Percentiles rank a stretch among this genome's conserved stretches.
These are phyloP conservation scores for Rhodotorula sp. DNA, from an alignment of 1,284 basidiomycete genomes.

Conservation along the genomic window DNA sequence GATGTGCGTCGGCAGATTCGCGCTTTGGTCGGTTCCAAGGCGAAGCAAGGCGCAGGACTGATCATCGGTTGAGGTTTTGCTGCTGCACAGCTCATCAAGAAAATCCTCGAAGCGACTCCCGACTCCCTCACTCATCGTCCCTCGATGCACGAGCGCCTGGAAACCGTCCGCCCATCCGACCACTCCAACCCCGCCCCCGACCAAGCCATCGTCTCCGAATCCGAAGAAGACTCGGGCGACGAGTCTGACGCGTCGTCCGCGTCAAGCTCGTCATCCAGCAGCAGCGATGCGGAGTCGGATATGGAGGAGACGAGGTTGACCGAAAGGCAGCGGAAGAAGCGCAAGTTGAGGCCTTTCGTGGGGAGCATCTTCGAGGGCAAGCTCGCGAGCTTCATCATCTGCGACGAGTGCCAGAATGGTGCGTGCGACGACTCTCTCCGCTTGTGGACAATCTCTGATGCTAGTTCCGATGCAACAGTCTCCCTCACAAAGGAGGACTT, in stretches of 20 bases:
- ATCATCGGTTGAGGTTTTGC: not conserved
- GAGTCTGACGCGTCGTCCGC: slow-evolving; percentile 11
- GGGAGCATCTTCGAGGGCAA: slow-evolving; percentile 87
- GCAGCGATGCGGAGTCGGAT: slow-evolving; percentile 11
- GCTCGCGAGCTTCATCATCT: slow-evolving; percentile 83
- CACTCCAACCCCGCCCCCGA: not conserved
- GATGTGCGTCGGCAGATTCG: slow-evolving; percentile 60
- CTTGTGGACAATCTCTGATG: fast-evolving
- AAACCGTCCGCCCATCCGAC: slow-evolving; percentile 11
- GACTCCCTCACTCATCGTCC: slow-evolving; percentile 7
- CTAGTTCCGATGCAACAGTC: slow-evolving; percentile 48
- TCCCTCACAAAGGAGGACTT: slow-evolving; percentile 92
- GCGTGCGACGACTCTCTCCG: slow-evolving; percentile 27
- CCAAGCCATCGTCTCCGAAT: not conserved
- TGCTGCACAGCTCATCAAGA: slow-evolving; percentile 67
- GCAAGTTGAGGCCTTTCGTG: slow-evolving; percentile 64
- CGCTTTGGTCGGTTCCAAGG: too few relatives aligned
- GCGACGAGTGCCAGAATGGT: slow-evolving; percentile 79
- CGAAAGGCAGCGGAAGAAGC: slow-evolving; percentile 44
- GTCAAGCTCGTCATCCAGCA: not conserved
- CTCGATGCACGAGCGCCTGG: slow-evolving; percentile 10
- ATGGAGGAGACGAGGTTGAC: slow-evolving; percentile 17
- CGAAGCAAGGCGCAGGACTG: not conserved
- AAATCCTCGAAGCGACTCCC: slow-evolving; percentile 49
- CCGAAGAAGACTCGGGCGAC: slow-evolving; percentile 11